phyloP scores from a whole-genome alignment of 441 rosid species.

The Biscutella auriculata region DNA sequence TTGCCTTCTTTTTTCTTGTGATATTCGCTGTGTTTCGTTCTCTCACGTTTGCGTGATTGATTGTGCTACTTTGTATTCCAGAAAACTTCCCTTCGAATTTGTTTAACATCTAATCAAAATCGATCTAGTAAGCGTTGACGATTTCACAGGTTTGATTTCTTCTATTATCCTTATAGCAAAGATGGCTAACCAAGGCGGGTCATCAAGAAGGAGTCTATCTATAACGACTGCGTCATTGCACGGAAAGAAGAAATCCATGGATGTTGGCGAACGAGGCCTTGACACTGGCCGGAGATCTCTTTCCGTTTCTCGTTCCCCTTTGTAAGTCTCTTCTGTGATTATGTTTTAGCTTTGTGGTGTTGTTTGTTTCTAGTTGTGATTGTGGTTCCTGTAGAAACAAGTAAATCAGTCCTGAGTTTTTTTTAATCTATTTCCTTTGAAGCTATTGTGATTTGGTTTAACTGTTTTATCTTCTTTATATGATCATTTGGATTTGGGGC shows the following conservation, averaged over 20 bases:
- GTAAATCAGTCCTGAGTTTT: background rate
- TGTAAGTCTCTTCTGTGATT: conserved; percentile 29
- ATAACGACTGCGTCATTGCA: conserved; percentile 32
- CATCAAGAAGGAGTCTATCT: conserved; percentile 57
- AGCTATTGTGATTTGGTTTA: background rate
- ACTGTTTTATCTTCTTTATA: background rate
- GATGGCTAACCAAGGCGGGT: conserved; percentile 70
- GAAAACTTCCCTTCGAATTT: background rate
- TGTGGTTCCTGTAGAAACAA: conserved; percentile 7
- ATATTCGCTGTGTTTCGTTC: background rate
- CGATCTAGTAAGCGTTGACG: conserved; percentile 9
- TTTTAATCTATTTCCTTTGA: background rate
- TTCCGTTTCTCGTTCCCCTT: conserved; percentile 43
- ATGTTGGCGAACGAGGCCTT: conserved; percentile 32
- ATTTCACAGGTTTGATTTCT: background rate
- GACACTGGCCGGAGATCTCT: conserved; percentile 51
- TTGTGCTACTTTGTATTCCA: background rate
- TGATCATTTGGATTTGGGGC: conserved; percentile 11
- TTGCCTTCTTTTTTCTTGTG: background rate
- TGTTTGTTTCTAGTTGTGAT: background rate
- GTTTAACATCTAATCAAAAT: background rate
- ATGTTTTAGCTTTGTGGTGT: background rate
- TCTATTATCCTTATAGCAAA: background rate
- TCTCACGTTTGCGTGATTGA: background rate
- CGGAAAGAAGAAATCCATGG: conserved; percentile 47